Base-by-base conservation (phyloP, 257 asterid species). In the Solanum piurae region DNA sequence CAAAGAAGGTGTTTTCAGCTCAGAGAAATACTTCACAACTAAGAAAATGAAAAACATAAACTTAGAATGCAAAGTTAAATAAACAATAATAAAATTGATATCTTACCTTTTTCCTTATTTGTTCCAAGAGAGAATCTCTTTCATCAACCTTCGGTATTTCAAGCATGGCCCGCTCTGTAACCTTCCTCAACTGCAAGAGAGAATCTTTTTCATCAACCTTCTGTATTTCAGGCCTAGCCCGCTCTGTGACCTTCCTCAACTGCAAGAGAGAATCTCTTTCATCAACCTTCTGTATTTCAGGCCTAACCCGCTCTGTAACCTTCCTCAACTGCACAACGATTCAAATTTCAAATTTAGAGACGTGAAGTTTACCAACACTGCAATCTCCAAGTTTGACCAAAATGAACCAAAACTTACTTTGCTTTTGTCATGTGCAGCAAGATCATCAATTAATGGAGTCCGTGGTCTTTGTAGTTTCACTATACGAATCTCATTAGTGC, bases 101-200 rank as follows among this genome's bases (percentile, higher is more conserved):
- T 74, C 25, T 60, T 91, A 97, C 99, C 98, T 95, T 94, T 89
- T 93, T 89, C 89, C 98, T 89, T 88, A 97, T 97, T 92, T 95
- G 99, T 90, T 94, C 96, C 92, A 96, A 88, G 76, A 96, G 83
- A 23, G 97, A 94, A 90, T 72, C 77, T 71, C 77, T 71, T 33
- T 71, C 99, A 71, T 92, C 98, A 16, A 84, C 95, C 91, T 93
- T 93, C 82, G 88, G 94, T 16, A 88, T 83, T 72, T 91, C 90
- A 83, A 94, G 94, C 86, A 87, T 89, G 34, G 86, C 90, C 44
- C 91, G 92, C 64, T 94, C 97, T 46, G 95, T 84, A 86, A 95
- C 99, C 92, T 93, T 97, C 91, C 4, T 52, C 62, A 52, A 52
- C 62, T 52, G 62, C 62, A 52, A 52, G 62, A 95, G 84, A 20